phyloP scores from a whole-genome alignment of 805 yeast species.

The Tetrapisispora nanseiensis region DNA sequence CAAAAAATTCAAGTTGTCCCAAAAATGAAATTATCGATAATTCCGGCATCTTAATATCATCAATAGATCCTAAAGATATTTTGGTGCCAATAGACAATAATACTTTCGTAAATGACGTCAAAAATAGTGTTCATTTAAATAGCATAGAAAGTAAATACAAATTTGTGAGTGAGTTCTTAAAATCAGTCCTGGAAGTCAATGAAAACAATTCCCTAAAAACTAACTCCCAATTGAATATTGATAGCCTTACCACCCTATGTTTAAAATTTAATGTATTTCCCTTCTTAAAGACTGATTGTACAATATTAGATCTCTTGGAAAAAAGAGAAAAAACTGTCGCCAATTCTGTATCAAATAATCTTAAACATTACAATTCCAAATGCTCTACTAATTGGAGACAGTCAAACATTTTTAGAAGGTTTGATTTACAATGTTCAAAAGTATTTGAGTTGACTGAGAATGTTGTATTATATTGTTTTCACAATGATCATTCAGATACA shows the following conservation, averaged over 20 bases:
- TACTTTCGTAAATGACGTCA: neutral
- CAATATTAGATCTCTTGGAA: neutral
- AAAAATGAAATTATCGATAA: constrained; percentile 3
- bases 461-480: constrained; percentile 63
- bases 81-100: constrained; percentile 30
- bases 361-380: neutral
- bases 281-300: constrained; percentile 43
- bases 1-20: neutral
- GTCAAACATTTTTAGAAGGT: constrained; percentile 73
- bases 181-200: constrained; percentile 6
- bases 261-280: constrained; percentile 26
- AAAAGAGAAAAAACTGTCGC: neutral
- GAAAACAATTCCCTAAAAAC: constrained; percentile 13
- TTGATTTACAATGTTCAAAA: constrained; percentile 79
- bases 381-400: constrained; percentile 25
- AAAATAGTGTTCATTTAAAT: neutral
- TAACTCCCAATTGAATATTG: constrained; percentile 10
- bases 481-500: constrained; percentile 26
- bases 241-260: constrained; percentile 13
- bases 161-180: neutral
- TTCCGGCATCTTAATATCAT: constrained; percentile 43
- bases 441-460: constrained; percentile 58
- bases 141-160: constrained; percentile 1
- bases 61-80: constrained; percentile 45
- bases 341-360: neutral